Evolutionary conservation across 164 flowering plant genomes (phyloP), one percentile per base, ranked within the genome.

Genomic region (Aristolochia contorta): DNA sequence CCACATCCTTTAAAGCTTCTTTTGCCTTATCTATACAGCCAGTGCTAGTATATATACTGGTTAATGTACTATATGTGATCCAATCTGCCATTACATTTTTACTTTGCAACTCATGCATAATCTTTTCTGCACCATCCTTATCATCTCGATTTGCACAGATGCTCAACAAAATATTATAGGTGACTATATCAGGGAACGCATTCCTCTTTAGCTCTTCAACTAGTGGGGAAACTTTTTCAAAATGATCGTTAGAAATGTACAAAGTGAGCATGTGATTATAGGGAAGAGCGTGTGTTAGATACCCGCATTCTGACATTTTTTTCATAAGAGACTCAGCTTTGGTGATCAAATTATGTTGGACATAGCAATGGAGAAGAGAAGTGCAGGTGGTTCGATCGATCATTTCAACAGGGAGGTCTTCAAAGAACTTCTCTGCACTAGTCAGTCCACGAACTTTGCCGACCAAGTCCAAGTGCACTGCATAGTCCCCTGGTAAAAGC

Each of bases 391-490:
- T 51, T 6, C 62, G 72, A 45, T 67, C 85, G 69, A 65, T 83
- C 87, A 86, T 79, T 27, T 66, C 32, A 33, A 82, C 86, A 19
- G 98, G 96, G 50, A 90, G 86, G 73, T 90, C 96, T 65, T 66
- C 81, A 61, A 89, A 90, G 61, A 89, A 93, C 73, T 90, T 86
- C 57, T 93, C 96, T 32, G 97, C 98, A 62, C 87, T 86, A 56
- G 71, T 61, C 53, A 86, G 61, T 30, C 96, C 91, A 32, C 87
- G 92, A 25, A 87, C 64, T 78, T 93, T 93, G 14, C 86, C 79
- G 71, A 93, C 79, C 78, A 93, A 79, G 77, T 93, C 98, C 71
- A 90, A 74, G 60, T 93, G 97, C 54, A 93, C 69, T n/a, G 97
- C 98, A 74, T 86, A 93, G 65, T 93, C 98, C 59, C 98, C 98